Base-by-base conservation (phyloP, 345 rosid species). In the Rhizophora apiculata region DNA sequence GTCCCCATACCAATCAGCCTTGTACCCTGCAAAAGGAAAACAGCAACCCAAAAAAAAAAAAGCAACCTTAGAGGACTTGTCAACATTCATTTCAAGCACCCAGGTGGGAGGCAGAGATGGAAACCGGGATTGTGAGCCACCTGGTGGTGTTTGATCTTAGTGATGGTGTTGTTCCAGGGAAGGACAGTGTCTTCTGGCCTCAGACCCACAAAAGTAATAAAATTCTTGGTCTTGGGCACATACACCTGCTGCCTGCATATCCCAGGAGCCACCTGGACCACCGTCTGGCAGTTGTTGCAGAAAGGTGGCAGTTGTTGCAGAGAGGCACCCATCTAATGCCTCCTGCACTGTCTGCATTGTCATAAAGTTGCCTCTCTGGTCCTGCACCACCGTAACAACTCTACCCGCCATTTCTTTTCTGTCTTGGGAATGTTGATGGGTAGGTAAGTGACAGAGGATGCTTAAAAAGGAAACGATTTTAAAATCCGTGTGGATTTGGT, bases 1-100 rank as follows among this genome's bases (percentile, higher is more conserved):
- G 97, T 95, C 65, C 98, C 98, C 16, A 92, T 90, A 62, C 97
- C 98, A 46, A 95, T 90, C 59, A 92, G 60, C 75, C 92, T 79
- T 30, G 87, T 49, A 21, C 76, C 81, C 95, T 90, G 80, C 72
- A 70, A 70, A 21, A 58, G 11, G 56, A 18, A 27, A 68, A 69
- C 27, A 21, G 24, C 21, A 21, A 57, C 5, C 15, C 37, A 31
- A 62, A 66, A 62, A 51, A n/a, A 5, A 51, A 5, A 64, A 48
- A 62, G 19, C 58, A 64, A 21, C 8, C 32, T 24, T 56, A 89
- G 36, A 52, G 11, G 43, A 1, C n/a, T 8, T 6, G 22, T 4
- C 46, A 39, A 54, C 6, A 24, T 5, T 67, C 22, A 19, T 51
- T 49, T 15, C 64, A 37, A 39, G 55, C n/a, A 54, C 62, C 72